Evolutionary conservation across 345 rosid genomes (phyloP), one percentile per base, ranked within the genome.

Genomic region (Firmiana major): DNA sequence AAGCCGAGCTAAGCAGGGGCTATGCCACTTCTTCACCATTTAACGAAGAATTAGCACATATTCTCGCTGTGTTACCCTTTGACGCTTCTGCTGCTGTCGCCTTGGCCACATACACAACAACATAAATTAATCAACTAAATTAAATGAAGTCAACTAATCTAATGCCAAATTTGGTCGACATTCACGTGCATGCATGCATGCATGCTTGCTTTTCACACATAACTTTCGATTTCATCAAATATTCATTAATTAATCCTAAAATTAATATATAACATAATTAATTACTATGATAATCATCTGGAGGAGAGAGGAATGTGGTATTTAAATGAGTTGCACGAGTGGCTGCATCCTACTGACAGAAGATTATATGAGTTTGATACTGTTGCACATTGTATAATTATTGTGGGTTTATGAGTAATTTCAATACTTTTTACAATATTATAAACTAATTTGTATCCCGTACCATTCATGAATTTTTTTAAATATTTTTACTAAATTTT

Each of bases 171-270:
- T 73, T 65, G 82, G 84, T 82, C 81, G 66, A 77, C 79, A 74
- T 88, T 82, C 93, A 89, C 89, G 88, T 88, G 91, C 89, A 40
- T 71, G 78, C 89, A 81, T 85, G 84, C 89, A n/a, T n/a, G n/a
- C n/a, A n/a, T n/a, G n/a, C n/a, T n/a, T n/a, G 34, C 34, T 79
- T 66, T 42, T 48, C 48, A 65, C 26, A 28, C n/a, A 65, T 4
- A 59, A 42, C n/a, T 40, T 34, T 65, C 26, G 16, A 65, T 19
- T 65, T 53, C 3, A 53, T 19, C 8, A 53, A 53, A 16, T 19
- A 2, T 53, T 7, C 3, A 51, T 51, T 17, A 16, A 51, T 51
- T 17, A 16, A 7, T 21, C 22, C 10, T 43, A 43, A 43, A 48
- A 26, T 15, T 68, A 46, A 16, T 46, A 31, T 28, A 1, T 12